Evolutionary conservation across 164 flowering plant species (phyloP), one percentile per base, ranked within the genome.

Genomic region (Nymphaea thermarum): DNA sequence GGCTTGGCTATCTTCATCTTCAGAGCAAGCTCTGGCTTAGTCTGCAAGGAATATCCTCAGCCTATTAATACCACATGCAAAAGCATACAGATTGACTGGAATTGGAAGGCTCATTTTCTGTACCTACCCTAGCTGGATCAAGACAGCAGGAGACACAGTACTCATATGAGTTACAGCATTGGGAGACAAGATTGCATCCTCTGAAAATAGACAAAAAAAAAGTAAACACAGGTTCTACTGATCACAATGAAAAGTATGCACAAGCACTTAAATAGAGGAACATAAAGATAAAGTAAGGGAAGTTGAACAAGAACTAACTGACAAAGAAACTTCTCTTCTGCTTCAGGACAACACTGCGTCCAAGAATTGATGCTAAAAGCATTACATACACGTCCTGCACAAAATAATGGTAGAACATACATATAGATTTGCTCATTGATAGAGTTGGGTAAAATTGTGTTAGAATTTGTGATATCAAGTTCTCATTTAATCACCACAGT

Each of bases 121-220:
- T 42, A 66, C 68, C 59, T 82, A 85, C 94, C 80, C 68, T 76
- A 60, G 77, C 69, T 14, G 99, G 99, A 79, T 85, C 78, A 65
- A 83, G 79, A 81, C 99, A 94, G 78, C 99, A 94, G 43, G 99
- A 87, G 75, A 94, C 96, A 80, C 99, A 94, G 71, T 47, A 90
- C 71, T 94, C 99, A 74, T 94, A 94, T 2, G 93, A 85, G 76
- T 85, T 82, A 81, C 98, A 94, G 78, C 99, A 94, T 70, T 84
- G 89, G 63, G 93, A 87, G 70, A 75, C 78, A 74, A 85, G 77
- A 71, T 88, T 90, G 86, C 98, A 94, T 68, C 96, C 99, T 25
- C 97, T 90, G 84, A 77, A 74, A 65, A 64, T 4, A 67, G 65
- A 64, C 41, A 74, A 7, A 67, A 73, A 62, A 10, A 42, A 43